phyloP scores from a whole-genome alignment of 2,329 filamentous ascomycete species.

The Paecilomyces formosus region DNA sequence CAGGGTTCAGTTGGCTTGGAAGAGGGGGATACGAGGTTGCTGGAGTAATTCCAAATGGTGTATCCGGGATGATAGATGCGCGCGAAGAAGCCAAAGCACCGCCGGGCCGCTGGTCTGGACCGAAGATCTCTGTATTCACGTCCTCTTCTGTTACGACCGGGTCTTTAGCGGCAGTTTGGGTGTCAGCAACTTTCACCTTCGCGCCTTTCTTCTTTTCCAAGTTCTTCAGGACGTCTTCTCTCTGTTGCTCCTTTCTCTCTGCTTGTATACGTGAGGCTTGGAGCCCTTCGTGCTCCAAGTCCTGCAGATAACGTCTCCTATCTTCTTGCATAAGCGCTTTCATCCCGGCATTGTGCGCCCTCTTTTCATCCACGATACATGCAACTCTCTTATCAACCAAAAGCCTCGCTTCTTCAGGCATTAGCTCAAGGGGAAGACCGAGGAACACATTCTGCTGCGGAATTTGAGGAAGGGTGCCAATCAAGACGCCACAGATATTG shows the following conservation, averaged over 20 bases:
- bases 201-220: slow-evolving; percentile 28
- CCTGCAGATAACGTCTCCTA: slow-evolving; percentile 54
- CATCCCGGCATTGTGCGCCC: slow-evolving; percentile 61
- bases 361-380: slow-evolving; percentile 72
- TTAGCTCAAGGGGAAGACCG: slow-evolving; percentile 78
- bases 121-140: slow-evolving; percentile 11
- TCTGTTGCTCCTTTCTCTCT: slow-evolving; percentile 43
- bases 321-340: slow-evolving; percentile 50
- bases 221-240: slow-evolving; percentile 44
- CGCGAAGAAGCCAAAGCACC: slow-evolving; percentile 4
- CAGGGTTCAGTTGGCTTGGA: slow-evolving; percentile 20
- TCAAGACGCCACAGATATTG: slow-evolving; percentile 77
- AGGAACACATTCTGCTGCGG: slow-evolving; percentile 94
- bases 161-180: slow-evolving; percentile 4
- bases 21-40: slow-evolving; percentile 43
- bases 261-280: slow-evolving; percentile 41
- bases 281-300: slow-evolving; percentile 48
- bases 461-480: slow-evolving; percentile 82
- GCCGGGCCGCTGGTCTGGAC: neutral
- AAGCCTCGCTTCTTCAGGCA: slow-evolving; percentile 79
- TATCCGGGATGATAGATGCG: slow-evolving; percentile 9
- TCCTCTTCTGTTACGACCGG: slow-evolving; percentile 2
- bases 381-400: slow-evolving; percentile 70
- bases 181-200: slow-evolving; percentile 7
- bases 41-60: slow-evolving; percentile 38